phyloP scores from a whole-genome alignment of 1,284 basidiomycete species.

The Chiua sp. region DNA sequence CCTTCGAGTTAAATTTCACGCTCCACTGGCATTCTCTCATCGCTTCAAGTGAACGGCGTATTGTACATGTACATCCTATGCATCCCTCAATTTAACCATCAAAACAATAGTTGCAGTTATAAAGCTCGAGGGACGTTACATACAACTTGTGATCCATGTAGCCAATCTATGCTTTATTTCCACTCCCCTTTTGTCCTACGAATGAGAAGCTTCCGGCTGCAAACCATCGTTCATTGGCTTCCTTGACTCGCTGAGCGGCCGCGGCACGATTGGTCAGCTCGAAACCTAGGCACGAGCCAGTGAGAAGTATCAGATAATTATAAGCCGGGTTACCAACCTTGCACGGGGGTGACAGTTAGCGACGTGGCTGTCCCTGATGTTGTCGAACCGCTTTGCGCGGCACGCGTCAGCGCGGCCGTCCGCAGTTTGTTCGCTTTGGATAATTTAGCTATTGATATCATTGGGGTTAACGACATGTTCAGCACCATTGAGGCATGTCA shows the following conservation, averaged over 20 bases:
- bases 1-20: slow-evolving; percentile 2
- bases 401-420: slow-evolving; percentile 80
- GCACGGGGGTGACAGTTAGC: slow-evolving; percentile 93
- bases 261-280: slow-evolving; percentile 88
- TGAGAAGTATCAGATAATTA: slow-evolving; percentile 5
- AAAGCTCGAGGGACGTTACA: neutral
- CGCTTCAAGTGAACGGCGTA: slow-evolving; percentile 18
- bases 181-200: slow-evolving; percentile 68
- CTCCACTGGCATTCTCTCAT: slow-evolving; percentile 19
- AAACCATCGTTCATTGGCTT: slow-evolving; percentile 95
- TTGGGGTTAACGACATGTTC: slow-evolving; percentile 7
- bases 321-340: slow-evolving; percentile 62
- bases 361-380: slow-evolving; percentile 90
- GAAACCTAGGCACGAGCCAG: slow-evolving; percentile 55
- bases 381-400: slow-evolving; percentile 64
- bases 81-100: slow-evolving; percentile 11
- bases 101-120: neutral
- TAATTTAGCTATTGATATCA: slow-evolving; percentile 76
- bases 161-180: slow-evolving; percentile 20
- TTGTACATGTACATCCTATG: slow-evolving; percentile 25
- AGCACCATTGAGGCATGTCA: slow-evolving; percentile 13
- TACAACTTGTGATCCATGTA: too few species aligned
- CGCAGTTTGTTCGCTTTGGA: slow-evolving; percentile 96
- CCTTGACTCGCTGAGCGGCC: slow-evolving; percentile 82
- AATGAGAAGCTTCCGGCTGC: slow-evolving; percentile 85